Percentiles rank a stretch among this genome's conserved stretches.
Evolutionary conservation across 139 green algal species (phyloP).

Genomic region (Nannochloris sp.): DNA sequence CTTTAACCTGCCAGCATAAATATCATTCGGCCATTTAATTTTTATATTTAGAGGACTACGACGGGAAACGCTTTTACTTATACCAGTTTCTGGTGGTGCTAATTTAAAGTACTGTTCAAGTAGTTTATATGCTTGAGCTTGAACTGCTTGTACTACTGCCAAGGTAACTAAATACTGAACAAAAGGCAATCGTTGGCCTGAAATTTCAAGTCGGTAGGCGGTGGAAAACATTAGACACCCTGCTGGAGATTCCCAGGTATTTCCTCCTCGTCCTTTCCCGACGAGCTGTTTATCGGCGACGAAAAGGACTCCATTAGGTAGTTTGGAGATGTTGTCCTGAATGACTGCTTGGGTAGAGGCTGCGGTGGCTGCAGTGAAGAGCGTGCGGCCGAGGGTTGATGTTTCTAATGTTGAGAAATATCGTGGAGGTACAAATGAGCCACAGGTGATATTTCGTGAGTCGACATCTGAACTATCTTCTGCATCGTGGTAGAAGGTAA

Average conservation of each 20-base stretch:
- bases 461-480: too few species aligned
- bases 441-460: slow-evolving; percentile 1
- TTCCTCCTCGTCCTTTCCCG: slow-evolving; percentile 78
- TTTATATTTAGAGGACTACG: slow-evolving; percentile 42
- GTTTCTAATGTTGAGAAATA: slow-evolving; percentile 19
- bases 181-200: slow-evolving; percentile 70
- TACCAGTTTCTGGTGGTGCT: neutral
- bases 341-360: slow-evolving; percentile 53
- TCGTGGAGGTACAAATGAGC: slow-evolving; percentile 12
- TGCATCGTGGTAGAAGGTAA: too few species aligned
- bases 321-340: slow-evolving; percentile 40
- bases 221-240: slow-evolving; percentile 94
- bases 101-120: slow-evolving; percentile 2
- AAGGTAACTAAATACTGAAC: slow-evolving; percentile 91
- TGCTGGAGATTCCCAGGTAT: slow-evolving; percentile 76
- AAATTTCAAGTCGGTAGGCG: slow-evolving; percentile 22
- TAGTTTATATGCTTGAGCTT: slow-evolving; percentile 16
- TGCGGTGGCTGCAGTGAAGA: slow-evolving; percentile 34
- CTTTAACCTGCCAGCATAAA: slow-evolving; percentile 76
- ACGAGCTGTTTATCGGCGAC: slow-evolving; percentile 59
- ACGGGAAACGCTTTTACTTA: neutral
- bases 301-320: slow-evolving; percentile 54
- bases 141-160: slow-evolving; percentile 74
- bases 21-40: slow-evolving; percentile 98
- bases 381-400: slow-evolving; percentile 28